phyloP scores from a whole-genome alignment of 23 red algal genomes.

The Pyropia yezoensis region DNA sequence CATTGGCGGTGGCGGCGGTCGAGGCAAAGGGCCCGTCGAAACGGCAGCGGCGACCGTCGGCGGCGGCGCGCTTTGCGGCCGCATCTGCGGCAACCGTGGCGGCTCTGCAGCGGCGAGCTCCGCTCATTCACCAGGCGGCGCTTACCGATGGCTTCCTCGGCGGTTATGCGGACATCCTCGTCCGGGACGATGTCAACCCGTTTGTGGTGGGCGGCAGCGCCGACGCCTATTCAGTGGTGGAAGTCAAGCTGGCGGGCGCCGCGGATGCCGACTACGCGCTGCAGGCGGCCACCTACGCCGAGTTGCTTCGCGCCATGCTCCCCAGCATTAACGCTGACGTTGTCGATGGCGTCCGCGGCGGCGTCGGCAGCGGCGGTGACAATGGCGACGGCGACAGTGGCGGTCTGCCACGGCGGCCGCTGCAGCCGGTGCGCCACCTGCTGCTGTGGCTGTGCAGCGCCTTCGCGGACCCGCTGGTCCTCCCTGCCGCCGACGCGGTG shows the following conservation, averaged over 20 bases:
- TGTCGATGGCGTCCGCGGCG: constrained; percentile 18
- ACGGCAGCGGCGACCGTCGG: background rate
- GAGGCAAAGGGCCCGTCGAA: too few species aligned
- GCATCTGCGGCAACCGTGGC: constrained; percentile 1
- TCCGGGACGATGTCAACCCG: constrained; percentile 29
- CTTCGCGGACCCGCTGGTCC: background rate
- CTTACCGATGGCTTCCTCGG: constrained; percentile 34
- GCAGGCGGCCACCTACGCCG: constrained; percentile 41
- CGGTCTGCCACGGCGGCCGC: background rate
- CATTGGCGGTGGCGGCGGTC: background rate
- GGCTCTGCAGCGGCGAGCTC: constrained; percentile 18
- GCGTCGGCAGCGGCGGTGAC: constrained; percentile 2
- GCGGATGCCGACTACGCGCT: constrained; percentile 32
- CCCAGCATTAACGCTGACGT: constrained; percentile 1
- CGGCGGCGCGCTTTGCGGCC: background rate
- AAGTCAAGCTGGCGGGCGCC: constrained; percentile 48
- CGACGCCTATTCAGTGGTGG: constrained; percentile 31
- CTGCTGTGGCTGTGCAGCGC: background rate
- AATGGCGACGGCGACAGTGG: constrained; percentile 3
- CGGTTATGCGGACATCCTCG: constrained; percentile 53
- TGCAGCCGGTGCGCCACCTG: constrained; percentile 18
- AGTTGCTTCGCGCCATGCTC: constrained; percentile 20
- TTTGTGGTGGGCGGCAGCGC: constrained; percentile 9
- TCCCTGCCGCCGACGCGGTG: too few species aligned
- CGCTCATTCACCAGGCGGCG: constrained; percentile 47